Conservation (phyloP, 768 basidiomycete genomes). For the Pleurotus tuoliensis region DNA sequence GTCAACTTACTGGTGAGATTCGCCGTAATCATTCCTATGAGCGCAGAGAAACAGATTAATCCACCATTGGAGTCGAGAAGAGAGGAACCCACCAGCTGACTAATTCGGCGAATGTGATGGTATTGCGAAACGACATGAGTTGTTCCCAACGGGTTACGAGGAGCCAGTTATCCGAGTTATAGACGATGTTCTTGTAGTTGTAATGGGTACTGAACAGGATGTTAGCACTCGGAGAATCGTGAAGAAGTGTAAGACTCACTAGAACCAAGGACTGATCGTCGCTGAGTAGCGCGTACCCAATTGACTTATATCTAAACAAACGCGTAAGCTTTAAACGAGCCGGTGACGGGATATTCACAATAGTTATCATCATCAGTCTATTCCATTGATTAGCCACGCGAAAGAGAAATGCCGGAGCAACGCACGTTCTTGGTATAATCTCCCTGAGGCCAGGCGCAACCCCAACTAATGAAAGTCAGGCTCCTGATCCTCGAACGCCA, state of each 20-base stretch:
- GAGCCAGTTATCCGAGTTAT: constrained; percentile 64
- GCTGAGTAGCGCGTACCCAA: constrained; percentile 41
- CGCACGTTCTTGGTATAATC: constrained; percentile 38
- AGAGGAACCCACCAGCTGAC: constrained; percentile 50
- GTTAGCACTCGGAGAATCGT: background rate
- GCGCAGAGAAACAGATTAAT: background rate
- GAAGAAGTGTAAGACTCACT: constrained; percentile 24
- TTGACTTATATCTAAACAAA: constrained; percentile 34
- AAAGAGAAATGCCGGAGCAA: background rate
- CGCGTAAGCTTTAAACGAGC: background rate
- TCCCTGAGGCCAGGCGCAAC: constrained; percentile 59
- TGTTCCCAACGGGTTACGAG: constrained; percentile 70
- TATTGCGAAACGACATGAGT: constrained; percentile 53
- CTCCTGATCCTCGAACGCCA: background rate
- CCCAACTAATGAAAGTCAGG: constrained; percentile 36
- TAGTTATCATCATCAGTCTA: constrained; percentile 46
- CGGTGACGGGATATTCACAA: constrained; percentile 25
- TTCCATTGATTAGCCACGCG: background rate
- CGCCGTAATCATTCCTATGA: constrained; percentile 69
- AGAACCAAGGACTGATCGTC: constrained; percentile 45
- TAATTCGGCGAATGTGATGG: constrained; percentile 58
- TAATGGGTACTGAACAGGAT: constrained; percentile 46
- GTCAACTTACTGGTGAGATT: constrained; percentile 58
- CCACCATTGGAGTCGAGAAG: background rate
- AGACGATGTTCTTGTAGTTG: constrained; percentile 62